Evolutionary conservation across 495 filamentous ascomycete genomes (phyloP), one percentile per base, ranked within the genome.

Genomic region (Hypoxylon cercidicola): DNA sequence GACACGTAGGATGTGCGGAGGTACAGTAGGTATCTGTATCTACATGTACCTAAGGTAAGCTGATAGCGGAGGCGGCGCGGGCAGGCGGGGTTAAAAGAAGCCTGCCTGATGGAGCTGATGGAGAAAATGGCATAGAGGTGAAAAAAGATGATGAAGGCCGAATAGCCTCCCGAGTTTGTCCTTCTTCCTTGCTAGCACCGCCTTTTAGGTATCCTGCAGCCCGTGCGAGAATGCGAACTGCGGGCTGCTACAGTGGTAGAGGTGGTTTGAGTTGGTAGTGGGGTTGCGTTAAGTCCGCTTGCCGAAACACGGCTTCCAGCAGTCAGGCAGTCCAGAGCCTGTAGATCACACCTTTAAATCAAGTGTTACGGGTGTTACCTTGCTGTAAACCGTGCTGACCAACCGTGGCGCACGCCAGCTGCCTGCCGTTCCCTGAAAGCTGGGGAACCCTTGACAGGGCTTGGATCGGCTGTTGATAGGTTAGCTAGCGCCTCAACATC

Each of bases 381-480:
- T 40, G 49, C 59, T 46, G 59, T 7, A 32, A 32, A 32, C 30
- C 7, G 30, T 11, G 9, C 30, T 32, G 50, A 7, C 40, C 55
- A 68, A 34, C 53, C 46, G 65, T 46, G 64, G 53, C 58, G 43
- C 30, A 32, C 25, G 50, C 46, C n/a, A 40, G 43, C 28, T 61
- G 39, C 47, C 39, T 40, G 30, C 30, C 9, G 30, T 32, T 11
- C 30, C 30, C 41, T 25, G 49, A 68, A 68, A 68, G 65, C 65
- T 68, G 65, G 65, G 65, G 65, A 68, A 68, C 60, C 65, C 65
- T 68, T 58, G 64, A 32, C 30, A 32, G 30, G 30, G 30, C 30
- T 32, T 32, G 9, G 30, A 43, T 32, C 37, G 28, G 16, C 48
- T 39, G 21, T 37, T 58, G 46, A 64, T 53, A 55, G 49, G 50